A percentile compares a stretch with the other conserved stretches of the same genome.
Evolutionary conservation across 805 yeast species (phyloP).

Genomic region (Starmerella sirachaensis): DNA sequence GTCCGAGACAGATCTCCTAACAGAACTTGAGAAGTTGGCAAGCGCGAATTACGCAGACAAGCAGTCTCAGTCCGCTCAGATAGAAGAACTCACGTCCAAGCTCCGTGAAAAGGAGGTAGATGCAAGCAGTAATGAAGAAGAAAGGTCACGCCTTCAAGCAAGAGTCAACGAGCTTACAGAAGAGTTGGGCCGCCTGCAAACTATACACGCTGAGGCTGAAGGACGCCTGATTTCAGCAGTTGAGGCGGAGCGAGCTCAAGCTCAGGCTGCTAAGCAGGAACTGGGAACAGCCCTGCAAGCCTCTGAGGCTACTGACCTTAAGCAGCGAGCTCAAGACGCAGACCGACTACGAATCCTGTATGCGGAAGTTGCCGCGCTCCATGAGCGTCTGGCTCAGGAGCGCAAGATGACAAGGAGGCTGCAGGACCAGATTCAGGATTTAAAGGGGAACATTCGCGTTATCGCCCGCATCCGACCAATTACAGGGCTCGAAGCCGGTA

Average conservation of each 20-base stretch:
- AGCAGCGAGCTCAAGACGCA: background rate
- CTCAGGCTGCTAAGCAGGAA: background rate
- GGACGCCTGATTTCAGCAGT: too few relatives aligned
- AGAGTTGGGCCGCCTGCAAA: too few relatives aligned
- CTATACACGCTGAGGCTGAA: too few relatives aligned
- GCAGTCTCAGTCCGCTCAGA: too few relatives aligned
- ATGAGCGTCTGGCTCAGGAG: constrained; percentile 2
- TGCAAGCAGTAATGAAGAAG: too few relatives aligned
- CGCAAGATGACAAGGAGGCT: constrained; percentile 38
- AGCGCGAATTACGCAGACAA: too few relatives aligned
- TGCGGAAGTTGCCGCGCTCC: background rate
- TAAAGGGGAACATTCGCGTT: constrained; percentile 86
- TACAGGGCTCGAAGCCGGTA: constrained; percentile 11
- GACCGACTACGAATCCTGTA: background rate
- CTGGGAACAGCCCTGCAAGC: background rate
- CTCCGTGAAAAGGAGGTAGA: too few relatives aligned
- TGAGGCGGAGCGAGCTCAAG: background rate
- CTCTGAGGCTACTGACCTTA: too few relatives aligned
- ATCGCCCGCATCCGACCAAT: constrained; percentile 73
- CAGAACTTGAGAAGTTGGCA: background rate
- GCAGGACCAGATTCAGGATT: constrained; percentile 68
- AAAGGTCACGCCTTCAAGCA: too few relatives aligned
- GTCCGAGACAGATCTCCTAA: background rate
- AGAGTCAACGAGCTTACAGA: too few relatives aligned
- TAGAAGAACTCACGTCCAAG: too few relatives aligned